Evolutionary conservation across 2,329 filamentous ascomycete genomes (phyloP), one percentile per base, ranked within the genome.

Genomic region (Chrysosporium queenslandicum): DNA sequence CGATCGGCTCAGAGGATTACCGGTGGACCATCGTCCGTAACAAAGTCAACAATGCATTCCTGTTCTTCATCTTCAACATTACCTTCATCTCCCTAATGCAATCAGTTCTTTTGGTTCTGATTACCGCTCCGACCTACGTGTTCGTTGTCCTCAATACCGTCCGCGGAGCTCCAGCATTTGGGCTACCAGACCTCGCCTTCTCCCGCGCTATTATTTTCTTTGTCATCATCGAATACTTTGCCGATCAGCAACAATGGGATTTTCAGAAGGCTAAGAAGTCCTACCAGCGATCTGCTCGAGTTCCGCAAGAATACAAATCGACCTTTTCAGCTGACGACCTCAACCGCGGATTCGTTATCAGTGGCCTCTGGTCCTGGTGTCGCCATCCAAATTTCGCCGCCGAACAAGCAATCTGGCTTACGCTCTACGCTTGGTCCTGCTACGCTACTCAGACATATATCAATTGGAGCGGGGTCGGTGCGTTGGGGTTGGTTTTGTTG

Each of bases 351-450:
- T 98, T 98, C 70, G 77, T 86, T 58, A 85, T 87, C 7, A 81
- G 77, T 3, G 92, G 92, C 0, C 74, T 98, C 6, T 98, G 87
- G 84, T 84, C 82, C 0, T 89, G 83, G 73, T 91, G 85, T 60
- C 80, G 92, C 42, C 94, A 98, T 67, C 92, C 92, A 45, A 98
- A 98, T 68, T 98, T 97, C 64, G 81, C 86, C 4, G 87, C 87
- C 4, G 92, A 98, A 70, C 92, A 97, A 71, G 75, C 82, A 27
- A 82, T 97, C 61, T 98, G 92, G 92, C 76, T 94, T 50, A 73
- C 82, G 7, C 70, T 97, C 49, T 97, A 97, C 68, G 80, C 87
- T 63, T 98, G 91, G 92, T 81, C 79, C 59, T 91, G 86, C 68
- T 85, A 81, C 64, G 78, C 82, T 51, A 86, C 83, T 29, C 78